Evolutionary conservation across 106 monocot genomes (phyloP), one percentile per base, ranked within the genome.

Genomic region (Allium cepa): DNA sequence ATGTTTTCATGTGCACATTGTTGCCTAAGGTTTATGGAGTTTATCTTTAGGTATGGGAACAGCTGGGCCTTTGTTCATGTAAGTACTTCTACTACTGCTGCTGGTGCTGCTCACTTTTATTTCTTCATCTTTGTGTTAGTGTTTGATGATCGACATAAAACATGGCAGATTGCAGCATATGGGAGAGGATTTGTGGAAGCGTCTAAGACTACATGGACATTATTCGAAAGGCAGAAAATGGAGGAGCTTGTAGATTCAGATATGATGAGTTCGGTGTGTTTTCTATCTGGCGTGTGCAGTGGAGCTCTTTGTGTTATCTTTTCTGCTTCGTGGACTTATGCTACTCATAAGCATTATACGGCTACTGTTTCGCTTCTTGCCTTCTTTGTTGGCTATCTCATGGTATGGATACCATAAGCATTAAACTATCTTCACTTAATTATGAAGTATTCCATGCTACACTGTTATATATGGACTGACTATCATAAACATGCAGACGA

Each of bases 21-120:
- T 83, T 99, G 99, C 71, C 89, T 97, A 36, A 75, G 49, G 47
- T 84, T 99, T 66, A 99, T 99, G 99, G 85, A 99, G 36, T 76
- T 83, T 71, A 48, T 99, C 60, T 99, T 99, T 76, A 77, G 74
- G 63, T 90, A 84, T 75, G 99, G 99, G 74, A 99, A 99, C 76
- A 93, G 93, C 87, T 99, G 99, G 99, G 99, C 99, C 8, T 99
- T 87, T 69, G 90, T 93, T 56, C 99, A 99, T 66, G 96, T 97
- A 82, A 63, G 26, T 13, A 1, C 49, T 0, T 47, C 17, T 11
- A 5, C 7, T 26, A 22, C 13, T 50, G 10, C 27, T 2, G 7
- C 9, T 46, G n/a, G 11, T 16, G 14, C 26, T 68, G 3, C 36
- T 3, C 36, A 36, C 36, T 36, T 36, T 36, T 4, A 11, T 17